A percentile compares a stretch with the other conserved stretches of the same genome.
phyloP scores from a whole-genome alignment of 768 basidiomycete genomes.

The Sutorius australiensis region DNA sequence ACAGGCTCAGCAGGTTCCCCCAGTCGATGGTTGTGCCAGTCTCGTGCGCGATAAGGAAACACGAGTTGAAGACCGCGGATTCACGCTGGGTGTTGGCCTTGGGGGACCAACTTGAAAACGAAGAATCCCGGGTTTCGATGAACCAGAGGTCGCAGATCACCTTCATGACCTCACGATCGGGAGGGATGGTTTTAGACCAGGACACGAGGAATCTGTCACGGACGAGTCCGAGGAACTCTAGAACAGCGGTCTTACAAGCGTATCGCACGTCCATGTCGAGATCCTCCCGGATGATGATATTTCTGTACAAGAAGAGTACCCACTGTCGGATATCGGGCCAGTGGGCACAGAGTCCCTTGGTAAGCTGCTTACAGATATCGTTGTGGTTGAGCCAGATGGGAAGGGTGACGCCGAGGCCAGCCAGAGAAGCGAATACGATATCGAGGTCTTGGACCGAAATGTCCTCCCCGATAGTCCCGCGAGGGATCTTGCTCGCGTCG shows the following conservation, averaged over 20 bases:
- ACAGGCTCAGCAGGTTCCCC: slow-evolving; percentile 22
- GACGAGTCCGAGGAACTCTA: slow-evolving; percentile 27
- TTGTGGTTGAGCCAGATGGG: slow-evolving; percentile 22
- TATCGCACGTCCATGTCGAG: slow-evolving; percentile 10
- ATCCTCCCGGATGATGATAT: slow-evolving; percentile 9
- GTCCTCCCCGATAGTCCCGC: slow-evolving; percentile 3
- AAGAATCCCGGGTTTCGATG: slow-evolving; percentile 22
- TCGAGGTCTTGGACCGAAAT: slow-evolving; percentile 7
- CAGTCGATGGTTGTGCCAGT: slow-evolving; percentile 16
- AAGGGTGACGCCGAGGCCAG: slow-evolving; percentile 21
- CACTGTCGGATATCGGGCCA: slow-evolving; percentile 28
- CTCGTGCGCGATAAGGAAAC: slow-evolving; percentile 28
- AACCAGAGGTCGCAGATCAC: slow-evolving; percentile 29
- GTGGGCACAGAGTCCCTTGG: slow-evolving; percentile 10
- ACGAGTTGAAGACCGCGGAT: slow-evolving; percentile 27
- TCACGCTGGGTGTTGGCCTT: slow-evolving; percentile 21
- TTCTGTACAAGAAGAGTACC: slow-evolving; percentile 22
- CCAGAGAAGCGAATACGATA: slow-evolving; percentile 13
- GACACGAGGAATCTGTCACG: slow-evolving; percentile 22
- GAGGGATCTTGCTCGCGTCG: slow-evolving; percentile 17
- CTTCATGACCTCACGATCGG: slow-evolving; percentile 26
- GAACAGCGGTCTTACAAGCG: slow-evolving; percentile 22
- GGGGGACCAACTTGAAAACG: slow-evolving; percentile 22
- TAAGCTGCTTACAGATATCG: slow-evolving; percentile 13
- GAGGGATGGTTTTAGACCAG: slow-evolving; percentile 25